Conservation (phyloP, 202 grass and related monocot species). For the Schoenoplectus triqueter region DNA sequence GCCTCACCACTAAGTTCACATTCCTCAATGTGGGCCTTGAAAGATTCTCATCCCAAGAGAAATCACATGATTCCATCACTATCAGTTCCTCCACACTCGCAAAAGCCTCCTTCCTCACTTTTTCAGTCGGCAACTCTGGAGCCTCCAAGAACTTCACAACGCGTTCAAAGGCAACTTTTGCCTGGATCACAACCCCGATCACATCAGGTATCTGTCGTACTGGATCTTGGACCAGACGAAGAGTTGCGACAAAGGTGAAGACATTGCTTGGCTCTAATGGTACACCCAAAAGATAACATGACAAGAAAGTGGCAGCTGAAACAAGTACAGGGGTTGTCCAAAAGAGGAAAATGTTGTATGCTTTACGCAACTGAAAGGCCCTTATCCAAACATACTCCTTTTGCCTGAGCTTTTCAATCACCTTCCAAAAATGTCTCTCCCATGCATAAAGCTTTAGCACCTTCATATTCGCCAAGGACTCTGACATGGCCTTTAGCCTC, state of each 20-base stretch:
- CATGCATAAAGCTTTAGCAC: constrained; percentile 91
- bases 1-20: constrained; percentile 66
- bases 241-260: constrained; percentile 84
- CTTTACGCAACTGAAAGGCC: constrained; percentile 77
- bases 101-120: constrained; percentile 44
- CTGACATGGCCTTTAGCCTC: constrained; percentile 81
- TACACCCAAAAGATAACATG: constrained; percentile 74
- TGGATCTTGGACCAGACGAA: constrained; percentile 83
- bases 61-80: constrained; percentile 56
- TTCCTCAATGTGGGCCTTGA: constrained; percentile 66
- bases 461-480: constrained; percentile 85
- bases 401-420: constrained; percentile 74
- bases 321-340: constrained; percentile 91
- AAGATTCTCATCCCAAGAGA: constrained; percentile 84
- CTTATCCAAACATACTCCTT: constrained; percentile 74
- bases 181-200: constrained; percentile 82
- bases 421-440: constrained; percentile 87
- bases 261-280: constrained; percentile 84
- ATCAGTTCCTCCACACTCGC: constrained; percentile 46
- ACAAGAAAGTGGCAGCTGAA: constrained; percentile 70
- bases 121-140: constrained; percentile 57
- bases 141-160: constrained; percentile 81
- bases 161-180: constrained; percentile 82
- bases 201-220: constrained; percentile 82
- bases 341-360: constrained; percentile 86